phyloP scores from a whole-genome alignment of 176 grass and related monocot species.

The Poa pratensis region DNA sequence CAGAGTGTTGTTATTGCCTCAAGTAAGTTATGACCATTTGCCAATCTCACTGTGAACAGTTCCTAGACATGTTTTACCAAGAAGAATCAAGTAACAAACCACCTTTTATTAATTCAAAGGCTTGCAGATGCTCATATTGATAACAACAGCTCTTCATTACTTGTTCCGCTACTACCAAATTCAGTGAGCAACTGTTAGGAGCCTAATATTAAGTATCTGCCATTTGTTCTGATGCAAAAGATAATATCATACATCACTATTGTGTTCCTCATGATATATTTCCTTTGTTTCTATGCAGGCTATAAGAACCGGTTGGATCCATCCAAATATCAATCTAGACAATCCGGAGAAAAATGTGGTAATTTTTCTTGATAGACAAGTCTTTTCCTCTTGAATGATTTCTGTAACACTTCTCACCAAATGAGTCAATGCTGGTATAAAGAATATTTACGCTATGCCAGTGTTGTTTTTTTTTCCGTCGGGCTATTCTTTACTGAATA shows the following conservation, averaged over 20 bases:
- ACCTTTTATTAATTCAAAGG: constrained; percentile 23
- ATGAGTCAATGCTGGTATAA: constrained; percentile 23
- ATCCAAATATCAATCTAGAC: constrained; percentile 98
- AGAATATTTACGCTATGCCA: neutral
- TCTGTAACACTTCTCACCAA: neutral
- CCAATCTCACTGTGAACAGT: neutral
- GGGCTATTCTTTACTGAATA: constrained; percentile 12
- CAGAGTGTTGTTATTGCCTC: neutral
- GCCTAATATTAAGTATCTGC: neutral
- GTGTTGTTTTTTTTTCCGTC: neutral
- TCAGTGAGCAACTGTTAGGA: constrained; percentile 9
- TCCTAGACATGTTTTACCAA: neutral
- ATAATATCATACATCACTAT: constrained; percentile 33
- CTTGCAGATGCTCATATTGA: neutral
- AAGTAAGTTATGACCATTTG: neutral
- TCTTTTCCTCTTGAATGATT: neutral
- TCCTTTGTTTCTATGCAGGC: constrained; percentile 67
- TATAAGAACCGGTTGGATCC: constrained; percentile 95
- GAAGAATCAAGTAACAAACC: constrained; percentile 23
- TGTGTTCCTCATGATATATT: constrained; percentile 28
- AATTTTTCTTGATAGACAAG: constrained; percentile 34
- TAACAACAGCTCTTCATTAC: constrained; percentile 1
- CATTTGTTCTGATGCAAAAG: constrained; percentile 2
- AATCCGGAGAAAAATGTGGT: constrained; percentile 90
- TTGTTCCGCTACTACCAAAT: neutral